Conservation (phyloP, 2,329 filamentous ascomycete genomes). For the Byssoonygena ceratinophila region DNA sequence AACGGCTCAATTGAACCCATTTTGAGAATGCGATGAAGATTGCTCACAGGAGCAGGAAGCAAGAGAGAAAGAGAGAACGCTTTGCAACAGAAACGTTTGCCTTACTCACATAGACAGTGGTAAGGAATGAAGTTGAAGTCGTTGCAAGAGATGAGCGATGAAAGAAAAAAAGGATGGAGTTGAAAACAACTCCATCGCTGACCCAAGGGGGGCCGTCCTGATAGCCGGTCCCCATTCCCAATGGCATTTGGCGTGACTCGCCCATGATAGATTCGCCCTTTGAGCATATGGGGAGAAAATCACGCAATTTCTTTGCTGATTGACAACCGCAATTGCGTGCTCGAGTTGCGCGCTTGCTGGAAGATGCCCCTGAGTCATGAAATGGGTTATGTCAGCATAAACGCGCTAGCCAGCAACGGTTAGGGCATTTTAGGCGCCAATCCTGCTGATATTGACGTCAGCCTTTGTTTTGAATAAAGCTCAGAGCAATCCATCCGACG, state of each 20-base stretch:
- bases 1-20: slow-evolving; percentile 16
- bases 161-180: slow-evolving; percentile 1
- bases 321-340: slow-evolving; percentile 9
- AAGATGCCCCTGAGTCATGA: neutral
- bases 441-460: neutral
- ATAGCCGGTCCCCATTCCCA: neutral
- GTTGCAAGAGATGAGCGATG: neutral
- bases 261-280: slow-evolving; percentile 1
- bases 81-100: neutral
- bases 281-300: slow-evolving; percentile 5
- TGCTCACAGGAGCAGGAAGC: neutral
- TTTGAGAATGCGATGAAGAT: neutral
- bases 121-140: neutral
- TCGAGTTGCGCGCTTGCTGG: neutral
- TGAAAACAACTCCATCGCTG: neutral
- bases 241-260: neutral
- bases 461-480: neutral
- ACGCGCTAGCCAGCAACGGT: neutral
- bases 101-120: neutral
- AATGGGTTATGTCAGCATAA: neutral
- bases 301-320: slow-evolving; percentile 14
- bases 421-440: neutral
- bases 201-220: neutral
- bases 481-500: neutral
- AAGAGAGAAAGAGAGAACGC: neutral